Percentiles rank a stretch among this genome's conserved stretches.
These are phyloP conservation scores for Penicillium odoratum DNA, from an alignment of 495 filamentous ascomycete genomes.

Conservation along the genomic window DNA sequence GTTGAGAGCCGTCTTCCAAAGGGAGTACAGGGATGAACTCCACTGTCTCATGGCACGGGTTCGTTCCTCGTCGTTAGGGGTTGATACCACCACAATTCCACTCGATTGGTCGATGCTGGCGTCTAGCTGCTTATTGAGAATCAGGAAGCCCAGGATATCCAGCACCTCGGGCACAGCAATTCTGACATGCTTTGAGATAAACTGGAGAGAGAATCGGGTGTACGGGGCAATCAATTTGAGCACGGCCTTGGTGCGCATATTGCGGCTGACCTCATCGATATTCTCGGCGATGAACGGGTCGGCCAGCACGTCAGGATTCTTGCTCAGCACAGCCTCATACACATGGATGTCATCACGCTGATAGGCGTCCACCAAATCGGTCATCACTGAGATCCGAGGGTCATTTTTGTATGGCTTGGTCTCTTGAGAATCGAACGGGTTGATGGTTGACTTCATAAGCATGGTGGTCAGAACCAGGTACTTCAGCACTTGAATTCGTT, in stretches of 20 bases:
- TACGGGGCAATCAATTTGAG: conserved; percentile 93
- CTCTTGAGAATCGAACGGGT: conserved; percentile 98
- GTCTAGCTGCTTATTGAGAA: conserved; percentile 81
- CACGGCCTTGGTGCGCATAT: conserved; percentile 95
- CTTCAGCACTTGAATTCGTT: conserved; percentile 96
- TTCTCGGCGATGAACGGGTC: conserved; percentile 98
- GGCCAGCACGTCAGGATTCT: conserved; percentile 82
- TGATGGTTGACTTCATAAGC: conserved; percentile 99
- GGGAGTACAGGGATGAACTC: conserved; percentile 62
- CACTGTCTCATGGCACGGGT: conserved; percentile 72
- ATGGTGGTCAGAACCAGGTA: conserved; percentile 95
- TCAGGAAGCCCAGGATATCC: conserved; percentile 90
- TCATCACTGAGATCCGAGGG: conserved; percentile 94
- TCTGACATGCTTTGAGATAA: conserved; percentile 82
- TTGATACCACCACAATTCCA: conserved; percentile 80
- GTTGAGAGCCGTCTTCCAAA: conserved; percentile 66
- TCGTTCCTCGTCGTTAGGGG: conserved; percentile 70
- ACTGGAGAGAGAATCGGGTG: conserved; percentile 81
- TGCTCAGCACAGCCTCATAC: conserved; percentile 84
- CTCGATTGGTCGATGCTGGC: conserved; percentile 87
- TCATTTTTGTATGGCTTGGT: conserved; percentile 99
- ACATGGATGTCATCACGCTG: conserved; percentile 91
- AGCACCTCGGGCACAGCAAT: conserved; percentile 84
- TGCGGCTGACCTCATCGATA: conserved; percentile 97
- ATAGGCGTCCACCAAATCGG: conserved; percentile 92